Evolutionary conservation across 257 asterid genomes (phyloP).

Genomic region (Cordia subcordata): DNA sequence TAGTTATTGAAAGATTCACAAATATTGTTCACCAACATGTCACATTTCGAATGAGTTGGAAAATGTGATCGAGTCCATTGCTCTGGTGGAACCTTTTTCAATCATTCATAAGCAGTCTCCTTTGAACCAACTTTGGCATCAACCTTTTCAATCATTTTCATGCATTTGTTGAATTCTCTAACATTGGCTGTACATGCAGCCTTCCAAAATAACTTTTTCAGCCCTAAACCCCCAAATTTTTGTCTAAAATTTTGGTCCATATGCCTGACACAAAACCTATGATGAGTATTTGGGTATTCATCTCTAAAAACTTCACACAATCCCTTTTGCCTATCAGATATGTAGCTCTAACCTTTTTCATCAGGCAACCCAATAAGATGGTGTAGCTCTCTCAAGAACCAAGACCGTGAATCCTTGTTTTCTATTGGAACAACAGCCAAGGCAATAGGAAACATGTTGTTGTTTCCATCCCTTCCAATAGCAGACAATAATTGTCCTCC

Average conservation of each 20-base stretch:
- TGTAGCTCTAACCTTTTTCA: not conserved
- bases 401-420: not conserved
- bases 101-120: not conserved
- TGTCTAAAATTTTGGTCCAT: not conserved
- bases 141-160: not conserved
- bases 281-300: not conserved
- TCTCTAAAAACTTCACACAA: not conserved
- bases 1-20: too few relatives aligned
- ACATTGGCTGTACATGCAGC: not conserved
- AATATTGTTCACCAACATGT: too few relatives aligned
- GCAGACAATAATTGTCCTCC: not conserved
- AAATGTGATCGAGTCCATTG: not conserved
- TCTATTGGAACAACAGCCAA: not conserved
- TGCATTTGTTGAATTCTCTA: not conserved
- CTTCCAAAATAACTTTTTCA: not conserved
- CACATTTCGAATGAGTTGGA: too few relatives aligned
- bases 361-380: not conserved
- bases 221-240: not conserved
- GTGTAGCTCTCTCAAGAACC: not conserved
- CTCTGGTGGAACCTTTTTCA: not conserved
- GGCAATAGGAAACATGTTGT: not conserved
- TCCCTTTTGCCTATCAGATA: not conserved
- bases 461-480: constrained; percentile 1
- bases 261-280: constrained; percentile 1
- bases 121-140: not conserved